Percentiles rank a stretch among this genome's conserved stretches.
phyloP scores from a whole-genome alignment of 2,329 filamentous ascomycete species.

The Xylariales sp. region DNA sequence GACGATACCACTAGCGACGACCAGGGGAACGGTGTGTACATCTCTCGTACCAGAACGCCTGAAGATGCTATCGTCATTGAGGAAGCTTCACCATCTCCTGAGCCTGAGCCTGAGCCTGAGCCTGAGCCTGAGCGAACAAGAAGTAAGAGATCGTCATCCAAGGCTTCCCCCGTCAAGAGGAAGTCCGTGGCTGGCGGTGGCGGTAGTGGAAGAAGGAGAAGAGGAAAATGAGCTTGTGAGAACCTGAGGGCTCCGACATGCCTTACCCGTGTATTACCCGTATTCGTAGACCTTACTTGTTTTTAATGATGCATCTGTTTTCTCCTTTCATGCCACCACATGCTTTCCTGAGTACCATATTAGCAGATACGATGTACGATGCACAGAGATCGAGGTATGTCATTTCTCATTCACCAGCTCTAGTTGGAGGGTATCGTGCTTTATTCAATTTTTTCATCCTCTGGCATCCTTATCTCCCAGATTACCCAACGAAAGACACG shows the following conservation, averaged over 20 bases:
- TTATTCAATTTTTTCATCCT: not conserved
- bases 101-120: slow-evolving; percentile 25
- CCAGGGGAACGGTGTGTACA: slow-evolving; percentile 14
- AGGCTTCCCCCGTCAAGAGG: slow-evolving; percentile 28
- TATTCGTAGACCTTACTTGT: slow-evolving; percentile 14
- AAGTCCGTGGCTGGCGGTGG: slow-evolving; percentile 25
- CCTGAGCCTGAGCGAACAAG: slow-evolving; percentile 24
- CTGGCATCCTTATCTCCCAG: too few species aligned
- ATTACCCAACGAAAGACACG: too few species aligned
- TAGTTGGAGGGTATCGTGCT: not conserved
- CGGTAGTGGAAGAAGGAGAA: slow-evolving; percentile 21
- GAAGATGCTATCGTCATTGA: slow-evolving; percentile 37
- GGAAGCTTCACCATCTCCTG: slow-evolving; percentile 20
- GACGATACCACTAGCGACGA: slow-evolving; percentile 27
- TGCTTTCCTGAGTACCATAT: too few species aligned
- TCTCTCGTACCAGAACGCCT: slow-evolving; percentile 25
- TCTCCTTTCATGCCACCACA: too few species aligned
- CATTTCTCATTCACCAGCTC: not conserved
- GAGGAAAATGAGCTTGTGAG: slow-evolving; percentile 23
- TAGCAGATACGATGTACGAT: too few species aligned
- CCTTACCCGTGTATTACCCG: slow-evolving; percentile 15
- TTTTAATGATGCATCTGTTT: slow-evolving; percentile 13
- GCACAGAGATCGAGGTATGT: too few species aligned
- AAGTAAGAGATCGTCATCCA: slow-evolving; percentile 34
- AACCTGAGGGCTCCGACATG: slow-evolving; percentile 10